phyloP scores from a whole-genome alignment of 176 grass and related monocot genomes.

The Raddia guianensis region DNA sequence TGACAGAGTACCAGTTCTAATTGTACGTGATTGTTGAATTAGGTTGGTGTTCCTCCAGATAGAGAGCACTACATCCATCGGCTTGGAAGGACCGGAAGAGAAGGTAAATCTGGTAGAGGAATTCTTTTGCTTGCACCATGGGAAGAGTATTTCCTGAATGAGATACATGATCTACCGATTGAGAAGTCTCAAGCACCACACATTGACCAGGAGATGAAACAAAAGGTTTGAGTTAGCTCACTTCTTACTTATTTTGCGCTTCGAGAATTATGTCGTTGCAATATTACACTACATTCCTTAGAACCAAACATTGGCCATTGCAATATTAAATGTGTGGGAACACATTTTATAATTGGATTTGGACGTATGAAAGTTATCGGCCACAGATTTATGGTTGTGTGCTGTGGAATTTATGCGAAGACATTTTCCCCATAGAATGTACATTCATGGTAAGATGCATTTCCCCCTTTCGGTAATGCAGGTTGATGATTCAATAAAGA shows the following conservation, averaged over 20 bases:
- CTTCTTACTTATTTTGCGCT: not conserved
- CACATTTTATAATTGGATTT: not conserved
- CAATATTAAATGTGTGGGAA: no score
- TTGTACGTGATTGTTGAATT: conserved; percentile 30
- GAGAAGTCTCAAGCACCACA: conserved; percentile 57
- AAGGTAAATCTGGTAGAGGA: conserved; percentile 83
- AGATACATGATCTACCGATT: conserved; percentile 77
- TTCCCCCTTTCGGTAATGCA: conserved; percentile 19
- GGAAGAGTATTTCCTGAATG: conserved; percentile 94
- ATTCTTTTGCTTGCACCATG: conserved; percentile 80
- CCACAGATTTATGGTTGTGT: not conserved
- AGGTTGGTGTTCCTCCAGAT: conserved; percentile 89
- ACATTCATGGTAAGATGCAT: not conserved
- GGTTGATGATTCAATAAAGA: conserved; percentile 85
- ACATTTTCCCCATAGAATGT: not conserved
- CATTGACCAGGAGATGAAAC: conserved; percentile 64
- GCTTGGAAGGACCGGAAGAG: conserved; percentile 86
- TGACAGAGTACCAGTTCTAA: conserved; percentile 4
- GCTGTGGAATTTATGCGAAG: not conserved
- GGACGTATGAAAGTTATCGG: not conserved
- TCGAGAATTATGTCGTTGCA: not conserved
- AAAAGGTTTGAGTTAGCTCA: conserved; percentile 52
- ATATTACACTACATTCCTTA: no score
- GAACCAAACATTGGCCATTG: not conserved
- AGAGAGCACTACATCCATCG: conserved; percentile 94